Conservation (phyloP, 495 filamentous ascomycete species). For the Lasiosphaeris hirsuta region DNA sequence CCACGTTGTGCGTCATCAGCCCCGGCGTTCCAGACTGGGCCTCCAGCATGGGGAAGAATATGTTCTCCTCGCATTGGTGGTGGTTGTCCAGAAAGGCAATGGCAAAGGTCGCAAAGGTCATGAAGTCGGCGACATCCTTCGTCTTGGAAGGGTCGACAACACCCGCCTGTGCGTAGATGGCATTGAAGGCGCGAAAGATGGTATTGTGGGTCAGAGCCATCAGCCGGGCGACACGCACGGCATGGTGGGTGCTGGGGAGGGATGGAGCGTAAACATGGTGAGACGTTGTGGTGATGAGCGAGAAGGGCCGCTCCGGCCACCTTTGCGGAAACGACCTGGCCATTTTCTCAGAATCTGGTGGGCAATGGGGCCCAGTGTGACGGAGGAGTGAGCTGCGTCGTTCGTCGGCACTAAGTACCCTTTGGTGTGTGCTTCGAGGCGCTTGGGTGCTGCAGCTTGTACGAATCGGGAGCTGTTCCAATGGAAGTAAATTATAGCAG, state of each 20-base stretch:
- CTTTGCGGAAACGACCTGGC: neutral
- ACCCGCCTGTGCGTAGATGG: conserved; percentile 4
- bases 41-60: conserved; percentile 16
- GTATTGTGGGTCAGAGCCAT: conserved; percentile 15
- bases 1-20: conserved; percentile 3
- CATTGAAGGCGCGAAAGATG: conserved; percentile 15
- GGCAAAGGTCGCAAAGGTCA: conserved; percentile 1
- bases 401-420: too few relatives aligned
- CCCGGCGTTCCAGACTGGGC: conserved; percentile 1
- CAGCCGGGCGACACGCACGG: conserved; percentile 8
- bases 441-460: too few relatives aligned
- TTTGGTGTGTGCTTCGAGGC: too few relatives aligned
- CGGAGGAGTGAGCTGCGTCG: neutral
- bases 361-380: neutral
- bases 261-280: neutral
- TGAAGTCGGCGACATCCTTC: neutral
- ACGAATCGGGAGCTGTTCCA: too few relatives aligned
- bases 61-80: conserved; percentile 11
- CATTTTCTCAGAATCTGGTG: neutral
- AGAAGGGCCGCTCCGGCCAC: conserved; percentile 9
- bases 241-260: neutral
- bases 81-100: conserved; percentile 13
- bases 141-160: neutral
- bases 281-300: conserved; percentile 3
- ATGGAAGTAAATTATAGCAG: too few relatives aligned